Evolutionary conservation across 2,329 filamentous ascomycete genomes (phyloP), one percentile per base, ranked within the genome.

Genomic region (Alternaria rosae): DNA sequence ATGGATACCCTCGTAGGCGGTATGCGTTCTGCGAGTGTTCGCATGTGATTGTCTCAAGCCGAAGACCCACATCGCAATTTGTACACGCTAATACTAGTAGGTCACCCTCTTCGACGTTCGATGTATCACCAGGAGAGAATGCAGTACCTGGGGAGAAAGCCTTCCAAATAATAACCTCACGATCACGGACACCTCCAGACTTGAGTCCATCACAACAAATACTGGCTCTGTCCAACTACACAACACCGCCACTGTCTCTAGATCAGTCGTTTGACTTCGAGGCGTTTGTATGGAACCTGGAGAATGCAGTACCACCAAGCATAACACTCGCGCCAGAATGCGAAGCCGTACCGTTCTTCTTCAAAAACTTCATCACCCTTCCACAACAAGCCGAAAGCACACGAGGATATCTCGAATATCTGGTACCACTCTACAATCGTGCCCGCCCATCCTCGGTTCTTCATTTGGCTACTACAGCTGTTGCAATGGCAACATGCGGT

Each of bases 321-420:
- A 70, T 79, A 28, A 65, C 65, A 2, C 63, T 77, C 48, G 70
- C 75, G 4, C 74, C 76, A 13, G 78, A 81, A 64, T 73, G 69
- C 41, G 76, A 79, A 66, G 79, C 78, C 6, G 74, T 78, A 3
- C 75, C 78, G 2, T 81, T 81, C 70, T 81, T 81, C 68, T 80
- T 81, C 68, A 75, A 74, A 13, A 81, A 81, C 55, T 80, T 80
- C 61, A 76, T 81, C 56, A 67, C 76, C 11, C 65, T 79, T 20
- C 79, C 78, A 5, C 76, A 76, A 56, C 72, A 79, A 65, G 72
- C 74, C 6, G 79, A 80, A 51, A 76, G 70, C 26, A 76, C 76
- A 65, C 67, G 78, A 64, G 78, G 79, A 9, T 81, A 74, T 52
- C 70, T 81, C 7, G 78, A 81, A 54, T 71, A 79, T 28, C 66